phyloP scores from a whole-genome alignment of 192 early-diverging fungal genomes.

The Entomortierella beljakovae region DNA sequence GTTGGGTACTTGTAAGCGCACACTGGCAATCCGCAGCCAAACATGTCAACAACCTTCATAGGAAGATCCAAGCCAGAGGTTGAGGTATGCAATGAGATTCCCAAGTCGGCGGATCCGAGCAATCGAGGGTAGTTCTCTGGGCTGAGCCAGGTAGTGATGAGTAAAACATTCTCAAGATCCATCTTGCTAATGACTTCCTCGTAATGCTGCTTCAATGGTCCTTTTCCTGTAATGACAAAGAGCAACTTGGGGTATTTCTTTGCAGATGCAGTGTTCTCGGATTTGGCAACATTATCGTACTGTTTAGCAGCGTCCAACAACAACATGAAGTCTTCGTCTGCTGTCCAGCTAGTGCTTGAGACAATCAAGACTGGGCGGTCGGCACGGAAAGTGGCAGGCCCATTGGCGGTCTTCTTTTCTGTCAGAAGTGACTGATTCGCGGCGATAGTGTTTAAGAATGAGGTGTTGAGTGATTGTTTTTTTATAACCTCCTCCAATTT shows the following conservation, averaged over 20 bases:
- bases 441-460: conserved; percentile 51
- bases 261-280: conserved; percentile 18
- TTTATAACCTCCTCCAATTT: conserved; percentile 60
- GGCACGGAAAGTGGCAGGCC: conserved; percentile 47
- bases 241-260: conserved; percentile 66
- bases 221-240: conserved; percentile 94
- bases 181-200: conserved; percentile 69
- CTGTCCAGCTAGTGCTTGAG: conserved; percentile 94
- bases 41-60: conserved; percentile 99
- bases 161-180: conserved; percentile 62
- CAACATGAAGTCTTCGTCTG: conserved; percentile 94
- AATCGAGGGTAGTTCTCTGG: conserved; percentile 87
- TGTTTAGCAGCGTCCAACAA: conserved; percentile 74
- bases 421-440: conserved; percentile 59
- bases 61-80: conserved; percentile 96
- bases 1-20: conserved; percentile 69
- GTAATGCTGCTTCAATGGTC: conserved; percentile 81
- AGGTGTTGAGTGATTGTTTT: conserved; percentile 43
- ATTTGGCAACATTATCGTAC: conserved; percentile 60
- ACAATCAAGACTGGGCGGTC: conserved; percentile 86
- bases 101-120: conserved; percentile 94
- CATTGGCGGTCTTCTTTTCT: conserved; percentile 32
- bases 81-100: conserved; percentile 93
- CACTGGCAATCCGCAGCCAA: conserved; percentile 94
- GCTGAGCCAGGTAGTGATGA: conserved; percentile 86